Evolutionary conservation across 2,329 filamentous ascomycete species (phyloP), one percentile per base, ranked within the genome.

Genomic region (Diplodia corticola): DNA sequence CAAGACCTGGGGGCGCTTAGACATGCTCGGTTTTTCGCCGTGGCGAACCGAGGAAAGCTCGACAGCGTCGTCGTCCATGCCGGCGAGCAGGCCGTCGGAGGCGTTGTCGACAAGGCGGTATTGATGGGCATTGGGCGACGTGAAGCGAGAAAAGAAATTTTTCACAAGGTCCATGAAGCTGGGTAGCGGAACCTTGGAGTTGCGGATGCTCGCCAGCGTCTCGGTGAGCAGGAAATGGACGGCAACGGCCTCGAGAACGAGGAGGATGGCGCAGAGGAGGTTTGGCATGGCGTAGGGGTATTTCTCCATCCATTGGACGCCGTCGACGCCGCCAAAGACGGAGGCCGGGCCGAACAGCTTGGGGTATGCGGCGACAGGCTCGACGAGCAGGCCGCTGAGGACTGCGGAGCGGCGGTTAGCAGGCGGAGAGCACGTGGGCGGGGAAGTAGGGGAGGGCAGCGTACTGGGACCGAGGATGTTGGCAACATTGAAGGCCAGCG

Each of bases 271-370:
- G 71, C 87, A 89, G 50, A 89, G 77, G 1, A 89, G 73, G 71
- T 88, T 89, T 0, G 88, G 87, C 37, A 89, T 76, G 1, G 86
- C 86, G 76, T 86, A 90, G 0, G 88, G 88, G 75, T 88, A 89
- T 60, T 77, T 76, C 44, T 79, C 77, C 80, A 90, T 84, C 87
- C 88, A 90, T 67, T 78, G 74, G 13, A 86, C 86, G 0, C 85
- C 86, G 59, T 80, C 73, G 53, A 79, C 74, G 0, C 84, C 84
- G 4, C 84, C 84, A 65, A 89, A 79, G 0, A 83, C 70, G 7
- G 85, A 85, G 0, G 81, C 82, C 3, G 83, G 81, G 1, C 86
- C 86, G 72, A 90, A 89, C 2, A 87, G 68, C 1, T 75, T 73
- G 0, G 88, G 86, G 66, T 88, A 81, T 6, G 80, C 85, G 40